Conservation (phyloP, 2,329 filamentous ascomycete species). For the Monosporascus sp. region DNA sequence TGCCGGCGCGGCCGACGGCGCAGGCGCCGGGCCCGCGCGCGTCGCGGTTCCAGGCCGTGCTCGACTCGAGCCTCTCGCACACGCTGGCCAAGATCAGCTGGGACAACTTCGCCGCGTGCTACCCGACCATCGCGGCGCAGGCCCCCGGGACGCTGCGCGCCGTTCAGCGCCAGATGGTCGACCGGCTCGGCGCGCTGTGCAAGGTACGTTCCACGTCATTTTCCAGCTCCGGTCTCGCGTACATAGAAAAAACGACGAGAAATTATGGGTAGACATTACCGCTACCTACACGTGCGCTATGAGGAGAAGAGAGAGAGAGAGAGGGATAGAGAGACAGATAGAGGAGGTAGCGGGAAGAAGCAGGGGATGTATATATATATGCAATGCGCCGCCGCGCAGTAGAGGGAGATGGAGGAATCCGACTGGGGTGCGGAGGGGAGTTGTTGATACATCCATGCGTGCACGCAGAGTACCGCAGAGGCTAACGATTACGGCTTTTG, state of each 20-base stretch:
- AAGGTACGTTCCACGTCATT: constrained; percentile 30
- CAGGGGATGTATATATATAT: no score
- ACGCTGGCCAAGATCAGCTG: constrained; percentile 52
- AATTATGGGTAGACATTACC: no score
- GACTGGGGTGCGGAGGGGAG: neutral
- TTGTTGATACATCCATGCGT: neutral
- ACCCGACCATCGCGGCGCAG: constrained; percentile 51
- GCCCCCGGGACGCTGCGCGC: constrained; percentile 46
- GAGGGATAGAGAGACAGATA: no score
- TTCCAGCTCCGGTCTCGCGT: no score
- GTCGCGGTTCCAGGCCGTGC: constrained; percentile 47
- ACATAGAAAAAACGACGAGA: no score
- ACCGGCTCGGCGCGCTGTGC: constrained; percentile 48
- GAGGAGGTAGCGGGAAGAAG: no score
- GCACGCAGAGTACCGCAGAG: neutral
- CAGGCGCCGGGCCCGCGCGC: constrained; percentile 53
- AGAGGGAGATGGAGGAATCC: no score
- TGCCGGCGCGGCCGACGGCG: no score
- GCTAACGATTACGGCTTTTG: neutral
- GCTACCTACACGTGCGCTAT: no score
- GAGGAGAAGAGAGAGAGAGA: no score
- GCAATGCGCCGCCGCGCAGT: no score
- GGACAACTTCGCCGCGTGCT: constrained; percentile 56
- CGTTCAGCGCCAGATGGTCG: constrained; percentile 55
- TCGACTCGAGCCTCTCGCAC: constrained; percentile 44